Evolutionary conservation across 202 grass and related monocot species (phyloP).

Genomic region (Panicum hallii): DNA sequence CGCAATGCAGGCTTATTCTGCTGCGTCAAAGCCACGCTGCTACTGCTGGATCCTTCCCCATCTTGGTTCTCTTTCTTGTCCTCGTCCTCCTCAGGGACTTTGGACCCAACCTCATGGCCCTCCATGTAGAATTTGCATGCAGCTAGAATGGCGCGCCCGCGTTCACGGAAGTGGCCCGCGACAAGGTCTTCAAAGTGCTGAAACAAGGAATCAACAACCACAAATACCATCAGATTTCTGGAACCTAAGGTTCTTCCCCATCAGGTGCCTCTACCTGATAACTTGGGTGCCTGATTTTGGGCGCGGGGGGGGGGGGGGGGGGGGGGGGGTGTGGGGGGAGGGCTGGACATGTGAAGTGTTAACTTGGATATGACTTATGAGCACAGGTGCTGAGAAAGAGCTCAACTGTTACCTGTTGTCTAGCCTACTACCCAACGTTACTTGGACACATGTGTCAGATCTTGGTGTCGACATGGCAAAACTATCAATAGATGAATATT

Average conservation of each 20-base stretch:
- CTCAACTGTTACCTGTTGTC: not conserved
- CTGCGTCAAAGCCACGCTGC: constrained; percentile 9
- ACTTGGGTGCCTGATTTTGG: not conserved
- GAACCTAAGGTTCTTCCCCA: not conserved
- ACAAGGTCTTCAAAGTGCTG: constrained; percentile 93
- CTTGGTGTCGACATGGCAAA: not conserved
- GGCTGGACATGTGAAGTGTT: not conserved
- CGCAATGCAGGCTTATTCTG: not conserved
- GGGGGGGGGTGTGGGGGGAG: too few relatives aligned
- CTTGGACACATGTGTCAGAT: not conserved
- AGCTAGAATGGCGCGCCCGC: constrained; percentile 60
- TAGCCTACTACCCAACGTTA: constrained; percentile 12
- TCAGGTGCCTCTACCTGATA: not conserved
- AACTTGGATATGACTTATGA: not conserved
- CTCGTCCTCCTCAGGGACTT: constrained; percentile 50
- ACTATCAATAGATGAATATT: not conserved
- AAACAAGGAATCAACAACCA: constrained; percentile 46
- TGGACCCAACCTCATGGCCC: constrained; percentile 67
- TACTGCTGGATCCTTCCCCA: constrained; percentile 39
- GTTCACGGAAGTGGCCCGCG: constrained; percentile 68
- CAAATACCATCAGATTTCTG: constrained; percentile 10
- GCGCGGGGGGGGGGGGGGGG: too few relatives aligned
- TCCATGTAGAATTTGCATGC: constrained; percentile 83
- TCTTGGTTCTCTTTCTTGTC: constrained; percentile 26
- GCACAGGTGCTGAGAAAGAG: not conserved